Evolutionary conservation across 371 early-diverging fungal species (phyloP), one percentile per base, ranked within the genome.

Genomic region (Rhizomucor pusillus): DNA sequence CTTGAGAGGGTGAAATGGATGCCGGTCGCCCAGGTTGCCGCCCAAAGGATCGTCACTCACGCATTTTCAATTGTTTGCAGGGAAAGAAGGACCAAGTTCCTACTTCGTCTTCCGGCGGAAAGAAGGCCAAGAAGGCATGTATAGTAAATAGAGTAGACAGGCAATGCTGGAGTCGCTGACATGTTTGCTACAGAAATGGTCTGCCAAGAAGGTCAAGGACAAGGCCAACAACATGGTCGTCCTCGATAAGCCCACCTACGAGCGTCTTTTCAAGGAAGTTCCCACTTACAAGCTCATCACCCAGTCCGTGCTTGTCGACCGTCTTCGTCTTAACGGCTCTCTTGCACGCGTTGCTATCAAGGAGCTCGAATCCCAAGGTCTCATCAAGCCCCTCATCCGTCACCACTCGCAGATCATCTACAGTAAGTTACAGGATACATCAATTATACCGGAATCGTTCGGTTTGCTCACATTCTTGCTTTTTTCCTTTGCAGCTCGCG

Each of bases 211-310:
- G 85, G 89, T 89, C 65, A 93, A 93, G 93, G 95, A 94, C 80
- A 93, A 93, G 93, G 85, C 92, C 76, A 93, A 94, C 90, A 93
- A 94, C 88, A 80, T 90, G 76, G 95, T 97, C 63, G 80, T 87
- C 79, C 87, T 97, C 64, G 91, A 92, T 78, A 88, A 91, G 77
- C 75, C 86, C 62, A 93, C 92, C 65, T 87, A 89, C 69, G 94
- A 93, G 62, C 90, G 89, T 81, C 85, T 96, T 53, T 89, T 88
- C 87, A 98, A 98, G 92, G 99, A 98, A 82, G 95, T 94, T 37
- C 99, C 97, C 66, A 92, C 97, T 74, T 96, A 94, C 91, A 96
- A 95, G 87, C 87, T 98, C 73, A 91, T 98, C 71, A 92, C 97
- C 13, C 94, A 94, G 63, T 94, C 97, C 56, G 92, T 97, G 52